phyloP scores from a whole-genome alignment of 1,139 yeast species.

The Sugiyamaella grinbergsii region DNA sequence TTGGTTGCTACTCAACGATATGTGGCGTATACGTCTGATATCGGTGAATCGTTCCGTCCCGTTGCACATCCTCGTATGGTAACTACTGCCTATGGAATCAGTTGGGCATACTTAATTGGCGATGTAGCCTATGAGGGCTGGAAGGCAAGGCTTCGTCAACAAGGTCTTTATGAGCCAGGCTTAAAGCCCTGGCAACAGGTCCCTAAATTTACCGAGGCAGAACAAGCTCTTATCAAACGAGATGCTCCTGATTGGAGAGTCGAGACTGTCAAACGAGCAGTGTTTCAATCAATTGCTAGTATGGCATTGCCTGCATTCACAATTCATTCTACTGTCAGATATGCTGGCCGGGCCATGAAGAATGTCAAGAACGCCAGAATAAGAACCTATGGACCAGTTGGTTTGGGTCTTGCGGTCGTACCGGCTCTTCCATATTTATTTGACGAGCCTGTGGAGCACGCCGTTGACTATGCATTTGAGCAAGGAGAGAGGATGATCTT shows the following conservation, averaged over 20 bases:
- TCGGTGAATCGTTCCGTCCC: conserved; percentile 88
- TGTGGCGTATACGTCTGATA: conserved; percentile 84
- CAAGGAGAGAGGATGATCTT: conserved; percentile 49
- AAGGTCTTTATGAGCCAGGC: conserved; percentile 65
- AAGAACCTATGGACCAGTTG: conserved; percentile 75
- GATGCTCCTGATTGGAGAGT: conserved; percentile 62
- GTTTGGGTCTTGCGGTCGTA: conserved; percentile 71
- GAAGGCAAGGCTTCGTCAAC: conserved; percentile 68
- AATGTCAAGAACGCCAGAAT: conserved; percentile 54
- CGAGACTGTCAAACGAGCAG: conserved; percentile 66
- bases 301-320: conserved; percentile 90
- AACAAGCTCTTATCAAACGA: conserved; percentile 44
- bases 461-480: conserved; percentile 64
- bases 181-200: conserved; percentile 67
- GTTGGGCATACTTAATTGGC: conserved; percentile 78
- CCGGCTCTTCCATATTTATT: conserved; percentile 77
- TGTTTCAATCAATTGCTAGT: conserved; percentile 79
- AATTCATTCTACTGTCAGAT: conserved; percentile 75
- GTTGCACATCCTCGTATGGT: conserved; percentile 73
- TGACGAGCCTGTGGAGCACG: conserved; percentile 80
- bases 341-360: conserved; percentile 56
- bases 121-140: conserved; percentile 77
- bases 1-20: conserved; percentile 77
- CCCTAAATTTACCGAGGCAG: conserved; percentile 43
- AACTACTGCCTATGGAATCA: conserved; percentile 66